phyloP scores from a whole-genome alignment of 2,329 filamentous ascomycete genomes.

The Fusarium sp. region DNA sequence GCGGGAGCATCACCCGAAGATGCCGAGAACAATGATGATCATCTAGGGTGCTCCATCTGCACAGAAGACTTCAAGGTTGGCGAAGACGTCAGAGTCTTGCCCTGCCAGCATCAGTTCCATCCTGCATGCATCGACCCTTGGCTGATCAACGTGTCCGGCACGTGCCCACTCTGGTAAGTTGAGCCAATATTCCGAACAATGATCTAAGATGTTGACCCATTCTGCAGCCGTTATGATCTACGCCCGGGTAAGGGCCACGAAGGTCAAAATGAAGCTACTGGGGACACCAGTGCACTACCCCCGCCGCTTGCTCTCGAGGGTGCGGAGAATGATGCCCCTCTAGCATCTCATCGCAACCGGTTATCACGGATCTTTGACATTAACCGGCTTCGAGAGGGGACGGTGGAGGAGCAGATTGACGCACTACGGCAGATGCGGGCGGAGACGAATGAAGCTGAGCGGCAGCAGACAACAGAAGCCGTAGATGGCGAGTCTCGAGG shows the following conservation, averaged over 20 bases:
- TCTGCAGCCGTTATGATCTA: conserved; percentile 65
- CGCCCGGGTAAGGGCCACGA: conserved; percentile 53
- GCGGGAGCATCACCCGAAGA: conserved; percentile 36
- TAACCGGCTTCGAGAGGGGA: conserved; percentile 68
- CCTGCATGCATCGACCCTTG: conserved; percentile 77
- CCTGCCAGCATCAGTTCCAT: conserved; percentile 76
- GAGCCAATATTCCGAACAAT: background rate
- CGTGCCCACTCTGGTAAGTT: conserved; percentile 75
- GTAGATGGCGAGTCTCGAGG: conserved; percentile 50
- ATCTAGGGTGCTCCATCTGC: conserved; percentile 74
- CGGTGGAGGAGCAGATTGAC: conserved; percentile 72
- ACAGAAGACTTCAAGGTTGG: conserved; percentile 76
- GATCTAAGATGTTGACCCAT: conserved; percentile 32
- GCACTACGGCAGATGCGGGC: conserved; percentile 62
- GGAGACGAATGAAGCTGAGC: conserved; percentile 37
- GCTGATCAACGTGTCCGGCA: conserved; percentile 77
- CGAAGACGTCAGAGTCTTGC: conserved; percentile 75
- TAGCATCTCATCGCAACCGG: conserved; percentile 56
- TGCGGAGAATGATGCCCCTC: conserved; percentile 48
- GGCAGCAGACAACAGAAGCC: conserved; percentile 33
- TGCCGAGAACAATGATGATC: conserved; percentile 49
- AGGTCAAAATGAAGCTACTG: conserved; percentile 34
- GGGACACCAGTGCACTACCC: conserved; percentile 46
- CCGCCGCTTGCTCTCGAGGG: conserved; percentile 57
- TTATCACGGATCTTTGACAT: conserved; percentile 67